Base-by-base conservation (phyloP, 768 basidiomycete species). In the Pulveroboletus frians region DNA sequence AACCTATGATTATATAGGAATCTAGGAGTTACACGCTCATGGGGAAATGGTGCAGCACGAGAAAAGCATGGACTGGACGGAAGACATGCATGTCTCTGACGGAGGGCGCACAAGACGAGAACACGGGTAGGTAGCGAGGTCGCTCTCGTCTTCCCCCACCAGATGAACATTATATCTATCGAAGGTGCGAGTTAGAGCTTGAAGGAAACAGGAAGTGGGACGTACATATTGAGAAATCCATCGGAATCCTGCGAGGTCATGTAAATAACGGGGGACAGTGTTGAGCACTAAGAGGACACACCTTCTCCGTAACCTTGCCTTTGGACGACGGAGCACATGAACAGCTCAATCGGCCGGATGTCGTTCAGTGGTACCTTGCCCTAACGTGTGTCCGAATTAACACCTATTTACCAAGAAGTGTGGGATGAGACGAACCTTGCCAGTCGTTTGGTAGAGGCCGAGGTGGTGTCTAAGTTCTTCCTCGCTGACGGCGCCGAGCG, bases 321-420 rank as follows among this genome's bases (percentile, higher is more conserved):
- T 79, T 95, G 92, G 48, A 99, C 96, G 49, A 99, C 96, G 13
- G 96, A 98, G 76, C 94, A 97, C 96, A 99, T 99, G 83, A 97
- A 99, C 59, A 98, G 80, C 67, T 99, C 96, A 69, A 99, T 97
- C 15, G 96, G 96, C 52, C 96, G 83, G 59, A 98, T 98, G 69
- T 97, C 95, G 59, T 76, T 88, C 64, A 99, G 81, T 52, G 93
- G 95, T 34, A 96, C 90, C 70, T 98, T 98, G 67, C 96, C 96
- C 94, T 96, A 58, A 30, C 35, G 21, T 9, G 27, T 18, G 17
- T 26, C 23, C 29, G 42, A 14, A 35, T 65, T 41, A 61, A 31
- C 34, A 38, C 27, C 43, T 37, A 14, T 17, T 13, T 18, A 35
- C 26, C 17, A 29, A 15, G 20, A 18, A 15, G 20, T 6, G 14